A percentile compares a stretch with the other conserved stretches of the same genome.
These are phyloP conservation scores for Lipomyces mesembrius DNA, from an alignment of 805 yeast genomes.

Conservation along the genomic window DNA sequence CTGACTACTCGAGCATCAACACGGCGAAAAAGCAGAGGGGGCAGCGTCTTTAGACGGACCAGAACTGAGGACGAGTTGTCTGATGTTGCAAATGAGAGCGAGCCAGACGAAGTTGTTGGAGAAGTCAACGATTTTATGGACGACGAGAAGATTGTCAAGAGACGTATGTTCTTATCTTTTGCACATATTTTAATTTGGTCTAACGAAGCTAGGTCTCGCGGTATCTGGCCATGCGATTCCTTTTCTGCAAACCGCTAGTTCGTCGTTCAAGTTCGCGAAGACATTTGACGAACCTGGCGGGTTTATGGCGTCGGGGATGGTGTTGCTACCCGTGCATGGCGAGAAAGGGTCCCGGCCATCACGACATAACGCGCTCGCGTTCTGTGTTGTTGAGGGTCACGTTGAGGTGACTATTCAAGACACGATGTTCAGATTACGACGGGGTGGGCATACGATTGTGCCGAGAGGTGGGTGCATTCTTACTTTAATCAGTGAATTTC, in stretches of 20 bases:
- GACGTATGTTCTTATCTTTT: conserved; percentile 11
- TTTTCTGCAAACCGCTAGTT: conserved; percentile 18
- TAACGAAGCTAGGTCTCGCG: conserved; percentile 27
- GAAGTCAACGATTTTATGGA: conserved; percentile 23
- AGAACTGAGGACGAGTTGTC: conserved; percentile 10
- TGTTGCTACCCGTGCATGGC: conserved; percentile 66
- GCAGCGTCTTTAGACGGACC: conserved; percentile 1
- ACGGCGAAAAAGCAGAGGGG: conserved; percentile 8
- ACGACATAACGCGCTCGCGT: conserved; percentile 70
- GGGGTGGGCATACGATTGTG: conserved; percentile 79
- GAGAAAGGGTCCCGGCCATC: conserved; percentile 64
- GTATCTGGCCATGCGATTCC: conserved; percentile 30
- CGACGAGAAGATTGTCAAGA: neutral
- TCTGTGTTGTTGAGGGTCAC: conserved; percentile 73
- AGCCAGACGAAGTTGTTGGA: conserved; percentile 27
- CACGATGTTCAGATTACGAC: conserved; percentile 61
- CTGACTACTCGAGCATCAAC: conserved; percentile 46
- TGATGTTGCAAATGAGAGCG: conserved; percentile 23
- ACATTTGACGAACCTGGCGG: conserved; percentile 34
- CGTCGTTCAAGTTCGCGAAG: conserved; percentile 33
- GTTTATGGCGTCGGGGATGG: conserved; percentile 72
- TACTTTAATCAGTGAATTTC: neutral
- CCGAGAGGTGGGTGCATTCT: conserved; percentile 68
- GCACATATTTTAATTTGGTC: neutral
- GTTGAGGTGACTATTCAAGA: conserved; percentile 69